These are phyloP conservation scores for Combretum micranthum DNA, from an alignment of 345 rosid species.

Conservation along the genomic window DNA sequence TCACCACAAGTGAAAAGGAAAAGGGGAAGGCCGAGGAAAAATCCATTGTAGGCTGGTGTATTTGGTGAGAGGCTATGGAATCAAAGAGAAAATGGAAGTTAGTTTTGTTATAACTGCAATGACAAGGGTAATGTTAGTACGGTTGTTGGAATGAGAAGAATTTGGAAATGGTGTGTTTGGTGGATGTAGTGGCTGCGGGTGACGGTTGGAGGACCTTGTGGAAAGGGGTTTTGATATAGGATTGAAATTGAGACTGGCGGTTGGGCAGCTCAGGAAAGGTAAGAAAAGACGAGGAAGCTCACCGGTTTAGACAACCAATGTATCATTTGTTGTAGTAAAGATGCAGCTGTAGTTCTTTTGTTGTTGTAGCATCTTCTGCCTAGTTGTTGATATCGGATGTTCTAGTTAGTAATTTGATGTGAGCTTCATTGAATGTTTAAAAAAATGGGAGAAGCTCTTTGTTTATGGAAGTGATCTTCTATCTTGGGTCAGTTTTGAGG, in stretches of 20 bases:
- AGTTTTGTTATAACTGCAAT: neutral
- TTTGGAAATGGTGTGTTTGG: too few species aligned
- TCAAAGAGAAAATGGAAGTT: neutral
- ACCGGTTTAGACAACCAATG: neutral
- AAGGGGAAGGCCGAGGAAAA: constrained; percentile 87
- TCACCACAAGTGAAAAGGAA: constrained; percentile 25
- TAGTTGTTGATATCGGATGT: neutral
- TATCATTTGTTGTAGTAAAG: neutral
- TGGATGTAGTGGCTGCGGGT: neutral
- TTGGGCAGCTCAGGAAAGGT: too few species aligned
- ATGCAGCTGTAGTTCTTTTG: neutral
- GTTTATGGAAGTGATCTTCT: too few species aligned
- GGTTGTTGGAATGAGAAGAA: neutral
- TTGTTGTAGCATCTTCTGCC: neutral
- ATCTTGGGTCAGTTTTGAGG: too few species aligned
- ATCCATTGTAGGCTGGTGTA: constrained; percentile 9
- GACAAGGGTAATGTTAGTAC: neutral
- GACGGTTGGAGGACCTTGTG: neutral
- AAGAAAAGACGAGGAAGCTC: neutral
- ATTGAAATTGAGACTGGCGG: too few species aligned
- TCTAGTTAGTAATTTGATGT: too few species aligned
- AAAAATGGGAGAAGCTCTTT: too few species aligned
- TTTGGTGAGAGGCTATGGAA: neutral
- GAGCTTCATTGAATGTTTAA: too few species aligned
- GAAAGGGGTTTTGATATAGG: neutral